phyloP scores from a whole-genome alignment of 192 early-diverging fungal genomes.

The Backusella macrospora region DNA sequence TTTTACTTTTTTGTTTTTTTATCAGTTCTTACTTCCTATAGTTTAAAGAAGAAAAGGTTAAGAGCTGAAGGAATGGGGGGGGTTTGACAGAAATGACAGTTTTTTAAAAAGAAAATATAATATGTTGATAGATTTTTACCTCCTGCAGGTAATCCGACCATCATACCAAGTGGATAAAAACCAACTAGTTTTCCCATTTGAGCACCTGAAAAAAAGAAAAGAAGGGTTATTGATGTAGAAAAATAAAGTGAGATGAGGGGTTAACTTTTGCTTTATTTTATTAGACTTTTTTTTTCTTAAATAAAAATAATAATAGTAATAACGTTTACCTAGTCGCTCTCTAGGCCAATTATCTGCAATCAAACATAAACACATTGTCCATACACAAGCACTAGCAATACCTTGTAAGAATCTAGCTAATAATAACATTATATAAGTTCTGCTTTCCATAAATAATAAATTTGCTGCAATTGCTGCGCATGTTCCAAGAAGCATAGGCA shows the following conservation, averaged over 20 bases:
- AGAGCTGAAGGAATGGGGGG: not conserved
- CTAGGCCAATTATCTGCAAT: conserved; percentile 39
- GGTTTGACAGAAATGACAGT: not conserved
- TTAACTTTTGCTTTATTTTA: no score
- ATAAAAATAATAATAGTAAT: not conserved
- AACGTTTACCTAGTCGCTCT: conserved; percentile 23
- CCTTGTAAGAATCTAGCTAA: conserved; percentile 29
- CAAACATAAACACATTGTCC: conserved; percentile 23
- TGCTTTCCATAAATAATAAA: conserved; percentile 37
- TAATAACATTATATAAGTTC: conserved; percentile 28
- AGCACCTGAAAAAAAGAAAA: conserved; percentile 19
- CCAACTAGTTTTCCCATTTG: conserved; percentile 53
- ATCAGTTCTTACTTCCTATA: conserved; percentile 20
- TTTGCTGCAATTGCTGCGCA: conserved; percentile 30
- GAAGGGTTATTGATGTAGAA: no score
- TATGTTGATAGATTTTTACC: conserved; percentile 10
- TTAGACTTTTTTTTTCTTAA: not conserved
- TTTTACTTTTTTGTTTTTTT: not conserved
- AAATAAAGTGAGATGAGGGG: no score
- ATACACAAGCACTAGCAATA: conserved; percentile 21
- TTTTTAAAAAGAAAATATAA: not conserved
- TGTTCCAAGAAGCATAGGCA: conserved; percentile 46
- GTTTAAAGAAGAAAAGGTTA: not conserved
- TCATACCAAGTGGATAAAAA: conserved; percentile 46
- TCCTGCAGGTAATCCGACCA: conserved; percentile 48